Percentiles rank a stretch among this genome's conserved stretches.
Evolutionary conservation across 2,329 filamentous ascomycete genomes (phyloP).

Genomic region (Monilinia aucupariae): DNA sequence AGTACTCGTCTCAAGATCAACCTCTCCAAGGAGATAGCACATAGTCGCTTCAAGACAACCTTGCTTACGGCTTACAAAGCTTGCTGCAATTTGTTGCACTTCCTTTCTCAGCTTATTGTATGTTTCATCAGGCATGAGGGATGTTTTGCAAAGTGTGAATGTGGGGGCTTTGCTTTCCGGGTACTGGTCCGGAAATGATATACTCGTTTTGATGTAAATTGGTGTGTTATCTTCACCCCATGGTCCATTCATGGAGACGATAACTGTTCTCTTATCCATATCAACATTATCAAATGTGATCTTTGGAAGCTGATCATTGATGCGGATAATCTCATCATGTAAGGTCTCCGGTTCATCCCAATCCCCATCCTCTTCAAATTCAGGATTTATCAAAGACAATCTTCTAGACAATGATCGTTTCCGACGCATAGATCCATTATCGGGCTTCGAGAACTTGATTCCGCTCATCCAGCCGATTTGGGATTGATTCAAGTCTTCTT

Average conservation of each 20-base stretch:
- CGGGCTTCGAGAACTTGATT: constrained; percentile 50
- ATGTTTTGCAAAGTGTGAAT: constrained; percentile 57
- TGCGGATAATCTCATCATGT: constrained; percentile 59
- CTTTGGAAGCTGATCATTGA: constrained; percentile 57
- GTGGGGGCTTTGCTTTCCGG: constrained; percentile 52
- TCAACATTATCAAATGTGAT: constrained; percentile 60
- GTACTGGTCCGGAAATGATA: constrained; percentile 55
- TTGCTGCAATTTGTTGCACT: constrained; percentile 50
- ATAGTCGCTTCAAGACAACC: constrained; percentile 59
- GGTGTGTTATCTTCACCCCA: constrained; percentile 53
- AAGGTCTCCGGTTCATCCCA: constrained; percentile 56
- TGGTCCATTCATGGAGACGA: constrained; percentile 58
- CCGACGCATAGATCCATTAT: constrained; percentile 20
- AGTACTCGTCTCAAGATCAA: constrained; percentile 55
- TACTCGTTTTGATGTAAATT: constrained; percentile 58
- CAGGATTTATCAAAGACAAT: constrained; percentile 32
- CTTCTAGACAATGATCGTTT: constrained; percentile 29
- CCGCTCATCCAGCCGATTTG: constrained; percentile 67
- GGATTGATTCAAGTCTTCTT: constrained; percentile 42
- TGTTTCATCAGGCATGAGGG: constrained; percentile 53
- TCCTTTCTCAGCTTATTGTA: constrained; percentile 50
- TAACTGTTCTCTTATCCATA: constrained; percentile 54
- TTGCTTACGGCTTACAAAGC: constrained; percentile 52
- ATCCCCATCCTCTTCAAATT: constrained; percentile 38
- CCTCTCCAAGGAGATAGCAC: constrained; percentile 58